These are phyloP conservation scores for Ogataea parapolymorpha DNA, from an alignment of 805 yeast genomes.

Conservation along the genomic window DNA sequence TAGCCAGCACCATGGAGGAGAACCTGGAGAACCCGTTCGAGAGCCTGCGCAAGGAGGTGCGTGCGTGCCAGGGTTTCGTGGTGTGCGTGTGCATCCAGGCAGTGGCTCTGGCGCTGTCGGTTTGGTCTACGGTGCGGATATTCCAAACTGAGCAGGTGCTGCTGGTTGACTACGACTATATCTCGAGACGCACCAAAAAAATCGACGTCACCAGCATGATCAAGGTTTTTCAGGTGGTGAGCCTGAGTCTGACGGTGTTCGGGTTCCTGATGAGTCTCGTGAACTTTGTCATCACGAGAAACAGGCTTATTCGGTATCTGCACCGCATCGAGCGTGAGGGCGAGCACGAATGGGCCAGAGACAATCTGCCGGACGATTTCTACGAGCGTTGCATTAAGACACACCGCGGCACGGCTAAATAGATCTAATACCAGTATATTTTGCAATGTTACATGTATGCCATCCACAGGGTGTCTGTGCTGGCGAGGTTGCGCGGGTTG, in stretches of 20 bases:
- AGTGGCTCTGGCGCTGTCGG: conserved; percentile 19
- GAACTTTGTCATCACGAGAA: conserved; percentile 24
- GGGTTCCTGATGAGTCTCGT: conserved; percentile 21
- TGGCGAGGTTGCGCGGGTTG: conserved; percentile 88
- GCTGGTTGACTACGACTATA: conserved; percentile 15
- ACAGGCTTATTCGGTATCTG: conserved; percentile 25
- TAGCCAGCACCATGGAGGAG: conserved; percentile 23
- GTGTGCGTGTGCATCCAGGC: conserved; percentile 19
- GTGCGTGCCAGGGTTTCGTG: conserved; percentile 21
- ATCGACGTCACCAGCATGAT: conserved; percentile 23
- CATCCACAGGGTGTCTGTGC: conserved; percentile 92
- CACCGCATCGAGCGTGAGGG: conserved; percentile 25
- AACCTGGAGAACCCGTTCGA: conserved; percentile 25
- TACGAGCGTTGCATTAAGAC: conserved; percentile 22
- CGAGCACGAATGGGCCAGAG: conserved; percentile 1
- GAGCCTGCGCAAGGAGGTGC: conserved; percentile 23
- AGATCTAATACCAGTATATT: background rate
- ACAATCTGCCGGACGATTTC: conserved; percentile 17
- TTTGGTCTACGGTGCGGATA: conserved; percentile 21
- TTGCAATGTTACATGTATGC: conserved; percentile 64
- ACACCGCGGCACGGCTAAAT: conserved; percentile 2
- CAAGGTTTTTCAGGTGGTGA: conserved; percentile 23
- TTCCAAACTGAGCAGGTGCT: conserved; percentile 12
- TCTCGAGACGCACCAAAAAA: conserved; percentile 4
- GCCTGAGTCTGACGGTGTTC: conserved; percentile 20